A percentile compares a stretch with the other conserved stretches of the same genome.
These are phyloP conservation scores for Saposhnikovia divaricata DNA, from an alignment of 129 eudicot species.

Conservation along the genomic window DNA sequence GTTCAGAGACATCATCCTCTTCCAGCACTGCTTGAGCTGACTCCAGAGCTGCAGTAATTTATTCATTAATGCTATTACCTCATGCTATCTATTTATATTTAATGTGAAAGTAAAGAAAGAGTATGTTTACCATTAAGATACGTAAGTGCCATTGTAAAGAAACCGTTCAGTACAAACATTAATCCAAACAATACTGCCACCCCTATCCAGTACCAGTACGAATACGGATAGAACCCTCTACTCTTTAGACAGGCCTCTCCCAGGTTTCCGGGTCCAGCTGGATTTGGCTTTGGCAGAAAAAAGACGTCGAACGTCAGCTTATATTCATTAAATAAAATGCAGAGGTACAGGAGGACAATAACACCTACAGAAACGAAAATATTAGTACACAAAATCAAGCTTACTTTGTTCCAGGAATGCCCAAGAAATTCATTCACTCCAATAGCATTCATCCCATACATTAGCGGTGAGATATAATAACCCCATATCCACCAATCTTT, in stretches of 20 bases:
- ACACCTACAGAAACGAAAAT: background rate
- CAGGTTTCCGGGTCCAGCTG: conserved; percentile 17
- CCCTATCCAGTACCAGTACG: conserved; percentile 73
- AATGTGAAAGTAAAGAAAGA: background rate
- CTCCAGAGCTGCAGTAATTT: conserved; percentile 40
- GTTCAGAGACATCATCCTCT: conserved; percentile 20
- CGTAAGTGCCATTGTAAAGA: conserved; percentile 26
- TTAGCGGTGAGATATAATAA: conserved; percentile 72
- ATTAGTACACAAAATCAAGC: conserved; percentile 2
- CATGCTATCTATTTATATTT: background rate
- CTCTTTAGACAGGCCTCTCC: conserved; percentile 34
- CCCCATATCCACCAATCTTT: conserved; percentile 90
- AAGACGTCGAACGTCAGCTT: background rate
- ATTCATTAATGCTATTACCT: background rate
- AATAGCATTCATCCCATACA: conserved; percentile 68
- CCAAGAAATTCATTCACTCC: conserved; percentile 71
- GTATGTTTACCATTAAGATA: conserved; percentile 45
- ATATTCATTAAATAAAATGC: background rate
- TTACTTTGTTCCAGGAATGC: conserved; percentile 48
- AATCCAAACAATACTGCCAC: conserved; percentile 50
- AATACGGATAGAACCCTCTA: conserved; percentile 49
- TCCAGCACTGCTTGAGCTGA: conserved; percentile 31
- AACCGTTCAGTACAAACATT: conserved; percentile 36
- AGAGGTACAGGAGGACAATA: background rate
- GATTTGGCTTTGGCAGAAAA: conserved; percentile 16